A percentile compares a stretch with the other conserved stretches of the same genome.
These are phyloP conservation scores for Colletotrichum higginsianum DNA, from an alignment of 2,329 filamentous ascomycete species.

Conservation along the genomic window DNA sequence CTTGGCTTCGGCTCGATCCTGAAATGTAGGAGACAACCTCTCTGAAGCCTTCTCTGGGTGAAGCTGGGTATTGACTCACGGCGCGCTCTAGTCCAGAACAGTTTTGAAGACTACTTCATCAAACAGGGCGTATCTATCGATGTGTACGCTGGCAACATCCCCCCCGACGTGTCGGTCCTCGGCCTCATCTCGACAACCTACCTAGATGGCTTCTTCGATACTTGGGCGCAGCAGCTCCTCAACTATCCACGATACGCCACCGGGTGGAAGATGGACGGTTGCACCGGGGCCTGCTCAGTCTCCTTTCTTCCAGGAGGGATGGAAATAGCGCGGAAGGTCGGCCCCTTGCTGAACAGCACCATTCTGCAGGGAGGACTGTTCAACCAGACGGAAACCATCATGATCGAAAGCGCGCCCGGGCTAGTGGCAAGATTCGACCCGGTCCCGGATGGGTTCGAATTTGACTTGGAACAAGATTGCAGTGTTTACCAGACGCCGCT, in stretches of 20 bases:
- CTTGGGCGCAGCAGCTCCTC: constrained; percentile 41
- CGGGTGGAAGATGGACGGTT: constrained; percentile 40
- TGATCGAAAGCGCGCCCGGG: constrained; percentile 40
- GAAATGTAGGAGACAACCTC: constrained; percentile 4
- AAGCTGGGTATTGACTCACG: not conserved
- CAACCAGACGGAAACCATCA: constrained; percentile 37
- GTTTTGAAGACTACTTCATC: constrained; percentile 42
- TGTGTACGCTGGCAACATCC: constrained; percentile 44
- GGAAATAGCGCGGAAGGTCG: constrained; percentile 39
- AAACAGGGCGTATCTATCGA: constrained; percentile 30
- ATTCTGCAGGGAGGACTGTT: constrained; percentile 41
- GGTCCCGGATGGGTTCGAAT: constrained; percentile 17
- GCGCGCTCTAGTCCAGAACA: constrained; percentile 27
- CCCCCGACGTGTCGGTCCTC: constrained; percentile 37
- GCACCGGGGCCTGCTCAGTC: constrained; percentile 34
- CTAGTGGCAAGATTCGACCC: constrained; percentile 41
- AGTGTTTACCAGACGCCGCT: constrained; percentile 35
- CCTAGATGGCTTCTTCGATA: constrained; percentile 43
- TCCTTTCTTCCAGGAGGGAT: constrained; percentile 44
- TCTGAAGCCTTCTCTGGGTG: not conserved
- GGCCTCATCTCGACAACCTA: constrained; percentile 36
- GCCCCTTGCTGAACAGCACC: constrained; percentile 39
- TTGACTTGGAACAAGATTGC: constrained; percentile 41
- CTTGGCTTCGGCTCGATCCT: constrained; percentile 35
- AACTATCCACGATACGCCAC: constrained; percentile 42